These are phyloP conservation scores for Phaeosphaeriaceae sp. DNA, from an alignment of 2,329 filamentous ascomycete species.

Conservation along the genomic window DNA sequence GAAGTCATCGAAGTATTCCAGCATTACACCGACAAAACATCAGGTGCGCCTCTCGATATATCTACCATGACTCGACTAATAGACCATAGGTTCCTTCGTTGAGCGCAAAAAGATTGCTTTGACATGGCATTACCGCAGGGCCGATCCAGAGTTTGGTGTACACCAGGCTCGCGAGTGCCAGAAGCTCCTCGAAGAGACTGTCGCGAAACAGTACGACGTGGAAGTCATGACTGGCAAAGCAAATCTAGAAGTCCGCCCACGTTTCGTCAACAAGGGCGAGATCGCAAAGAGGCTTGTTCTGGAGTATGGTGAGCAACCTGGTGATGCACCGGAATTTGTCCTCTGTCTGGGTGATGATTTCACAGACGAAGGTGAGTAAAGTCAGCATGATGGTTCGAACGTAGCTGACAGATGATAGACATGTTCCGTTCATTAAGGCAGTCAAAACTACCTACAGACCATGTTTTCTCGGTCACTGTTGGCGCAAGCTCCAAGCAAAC, in stretches of 20 bases:
- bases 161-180: slow-evolving; percentile 84
- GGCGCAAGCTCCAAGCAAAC: slow-evolving; percentile 93
- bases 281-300: slow-evolving; percentile 85
- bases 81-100: slow-evolving; percentile 76
- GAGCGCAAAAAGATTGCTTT: slow-evolving; percentile 93
- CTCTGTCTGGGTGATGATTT: slow-evolving; percentile 94
- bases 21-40: slow-evolving; percentile 84
- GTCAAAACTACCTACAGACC: slow-evolving; percentile 64
- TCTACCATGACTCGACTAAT: slow-evolving; percentile 16
- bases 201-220: slow-evolving; percentile 83
- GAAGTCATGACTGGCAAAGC: slow-evolving; percentile 98
- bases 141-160: slow-evolving; percentile 82
- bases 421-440: slow-evolving; percentile 82
- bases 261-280: slow-evolving; percentile 97
- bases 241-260: slow-evolving; percentile 94
- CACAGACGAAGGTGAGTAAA: slow-evolving; percentile 83
- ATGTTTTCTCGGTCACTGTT: slow-evolving; percentile 90
- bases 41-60: slow-evolving; percentile 62
- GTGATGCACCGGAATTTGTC: slow-evolving; percentile 78
- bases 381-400: neutral
- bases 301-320: slow-evolving; percentile 67
- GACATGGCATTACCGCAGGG: slow-evolving; percentile 96
- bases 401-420: slow-evolving; percentile 53
- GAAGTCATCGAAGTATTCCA: slow-evolving; percentile 86
- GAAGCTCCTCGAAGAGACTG: slow-evolving; percentile 77